Base-by-base conservation (phyloP, 768 basidiomycete species). In the Tubosaeta sp. region DNA sequence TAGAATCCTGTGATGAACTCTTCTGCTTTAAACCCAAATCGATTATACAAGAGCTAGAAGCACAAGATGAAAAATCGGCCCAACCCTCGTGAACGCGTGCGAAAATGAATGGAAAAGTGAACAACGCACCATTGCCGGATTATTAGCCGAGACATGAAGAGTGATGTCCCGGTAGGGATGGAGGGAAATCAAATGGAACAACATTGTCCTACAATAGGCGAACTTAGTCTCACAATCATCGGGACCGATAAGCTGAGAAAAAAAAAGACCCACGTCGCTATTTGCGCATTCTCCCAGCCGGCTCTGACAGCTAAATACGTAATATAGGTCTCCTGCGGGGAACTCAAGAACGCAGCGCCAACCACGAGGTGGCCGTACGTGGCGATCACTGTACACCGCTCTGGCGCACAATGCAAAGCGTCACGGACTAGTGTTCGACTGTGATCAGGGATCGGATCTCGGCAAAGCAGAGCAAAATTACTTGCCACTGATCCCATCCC, bases 1-100 rank as follows among this genome's bases (percentile, higher is more conserved):
- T 92, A 92, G 59, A 92, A 91, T 18, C 86, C 87, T 19, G 80
- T 81, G 19, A 91, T 76, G 52, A 90, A 90, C 61, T 87, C 87
- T 68, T 91, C 89, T 0, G 87, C 86, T 58, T 92, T 91, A 76
- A 92, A 90, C 24, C 90, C 89, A 59, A 92, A 90, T 44, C 82
- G 83, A 55, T 92, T 91, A 69, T 91, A 92, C 16, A 92, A 66
- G 4, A 90, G 69, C 88, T 90, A 8, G 9, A 29, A 24, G 18
- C 18, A 18, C 10, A 36, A 2, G 14, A 7, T 3, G 12, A 18
- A 36, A 35, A 36, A 36, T 36, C 35, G 18, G 14, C 34, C 39
- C n/a, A n/a, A n/a, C n/a, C n/a, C n/a, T n/a, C n/a, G n/a, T n/a
- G n/a, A n/a, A n/a, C n/a, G n/a, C 35, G 21, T 3, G n/a, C 12